These are phyloP conservation scores for Megacollybia marginata DNA, from an alignment of 768 basidiomycete species.

Conservation along the genomic window DNA sequence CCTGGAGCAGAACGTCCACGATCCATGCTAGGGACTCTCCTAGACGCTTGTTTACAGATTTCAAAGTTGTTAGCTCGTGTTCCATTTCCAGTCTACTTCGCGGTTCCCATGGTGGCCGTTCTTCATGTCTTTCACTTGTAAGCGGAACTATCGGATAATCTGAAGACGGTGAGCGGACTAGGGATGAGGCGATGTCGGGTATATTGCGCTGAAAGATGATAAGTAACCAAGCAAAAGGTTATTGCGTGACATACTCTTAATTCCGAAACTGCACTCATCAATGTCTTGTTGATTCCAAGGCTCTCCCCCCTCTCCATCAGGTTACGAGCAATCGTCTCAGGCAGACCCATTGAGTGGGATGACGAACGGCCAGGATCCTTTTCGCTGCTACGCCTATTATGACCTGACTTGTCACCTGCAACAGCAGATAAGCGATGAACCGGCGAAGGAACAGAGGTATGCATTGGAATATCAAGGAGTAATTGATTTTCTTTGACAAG, in stretches of 20 bases:
- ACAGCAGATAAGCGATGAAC: too few species aligned
- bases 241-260: slow-evolving; percentile 41
- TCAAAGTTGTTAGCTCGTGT: slow-evolving; percentile 48
- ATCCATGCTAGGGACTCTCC: slow-evolving; percentile 71
- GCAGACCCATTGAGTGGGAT: slow-evolving; percentile 42
- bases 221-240: slow-evolving; percentile 2
- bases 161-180: slow-evolving; percentile 50
- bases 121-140: slow-evolving; percentile 50
- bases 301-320: slow-evolving; percentile 72
- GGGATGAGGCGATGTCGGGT: slow-evolving; percentile 69
- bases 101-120: slow-evolving; percentile 65
- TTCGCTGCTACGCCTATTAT: background rate
- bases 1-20: slow-evolving; percentile 60
- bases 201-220: slow-evolving; percentile 59
- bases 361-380: slow-evolving; percentile 29
- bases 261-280: slow-evolving; percentile 76
- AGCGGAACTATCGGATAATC: slow-evolving; percentile 50
- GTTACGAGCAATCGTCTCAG: slow-evolving; percentile 68
- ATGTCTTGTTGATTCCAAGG: slow-evolving; percentile 76
- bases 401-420: too few species aligned
- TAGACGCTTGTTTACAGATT: slow-evolving; percentile 51
- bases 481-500: slow-evolving; percentile 79
- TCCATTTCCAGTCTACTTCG: slow-evolving; percentile 65
- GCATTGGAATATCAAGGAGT: slow-evolving; percentile 62
- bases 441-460: slow-evolving; percentile 38